phyloP scores from a whole-genome alignment of 2,329 filamentous ascomycete genomes.

The Clonostachys byssicola region DNA sequence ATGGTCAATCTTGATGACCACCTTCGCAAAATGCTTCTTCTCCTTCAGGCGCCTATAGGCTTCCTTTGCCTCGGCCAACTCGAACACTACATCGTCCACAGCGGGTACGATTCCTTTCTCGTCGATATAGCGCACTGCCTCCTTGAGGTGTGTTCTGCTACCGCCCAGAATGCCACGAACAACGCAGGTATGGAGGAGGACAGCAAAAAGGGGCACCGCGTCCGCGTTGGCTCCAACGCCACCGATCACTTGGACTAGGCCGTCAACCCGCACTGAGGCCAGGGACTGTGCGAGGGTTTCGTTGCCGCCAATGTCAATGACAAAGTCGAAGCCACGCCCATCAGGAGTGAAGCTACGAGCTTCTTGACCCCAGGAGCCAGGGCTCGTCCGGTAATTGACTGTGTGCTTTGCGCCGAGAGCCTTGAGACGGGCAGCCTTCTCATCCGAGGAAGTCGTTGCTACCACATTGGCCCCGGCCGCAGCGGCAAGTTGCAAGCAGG shows the following conservation, averaged over 20 bases:
- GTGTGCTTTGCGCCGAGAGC: constrained; percentile 51
- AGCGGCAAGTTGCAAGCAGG: constrained; percentile 32
- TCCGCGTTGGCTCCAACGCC: constrained; percentile 20
- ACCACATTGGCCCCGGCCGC: constrained; percentile 50
- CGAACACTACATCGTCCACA: constrained; percentile 21
- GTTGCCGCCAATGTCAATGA: constrained; percentile 62
- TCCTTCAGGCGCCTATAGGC: constrained; percentile 21
- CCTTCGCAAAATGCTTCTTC: constrained; percentile 28
- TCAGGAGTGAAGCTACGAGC: constrained; percentile 43
- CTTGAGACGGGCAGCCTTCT: constrained; percentile 47
- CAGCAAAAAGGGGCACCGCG: constrained; percentile 13
- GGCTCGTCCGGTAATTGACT: constrained; percentile 55
- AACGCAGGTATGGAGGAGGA: constrained; percentile 16
- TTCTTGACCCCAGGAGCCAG: constrained; percentile 51
- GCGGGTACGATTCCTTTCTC: constrained; percentile 19
- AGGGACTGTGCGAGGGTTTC: constrained; percentile 53
- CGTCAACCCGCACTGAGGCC: constrained; percentile 35
- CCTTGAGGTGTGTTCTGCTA: constrained; percentile 15
- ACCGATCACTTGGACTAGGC: constrained; percentile 22
- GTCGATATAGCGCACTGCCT: constrained; percentile 21
- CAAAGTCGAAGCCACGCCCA: constrained; percentile 51
- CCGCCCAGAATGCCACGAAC: constrained; percentile 19
- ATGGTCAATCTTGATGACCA: constrained; percentile 20
- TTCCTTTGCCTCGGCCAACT: constrained; percentile 18
- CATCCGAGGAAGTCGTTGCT: constrained; percentile 52